These are phyloP conservation scores for Candida michaelii DNA, from an alignment of 805 yeast genomes.

Conservation along the genomic window DNA sequence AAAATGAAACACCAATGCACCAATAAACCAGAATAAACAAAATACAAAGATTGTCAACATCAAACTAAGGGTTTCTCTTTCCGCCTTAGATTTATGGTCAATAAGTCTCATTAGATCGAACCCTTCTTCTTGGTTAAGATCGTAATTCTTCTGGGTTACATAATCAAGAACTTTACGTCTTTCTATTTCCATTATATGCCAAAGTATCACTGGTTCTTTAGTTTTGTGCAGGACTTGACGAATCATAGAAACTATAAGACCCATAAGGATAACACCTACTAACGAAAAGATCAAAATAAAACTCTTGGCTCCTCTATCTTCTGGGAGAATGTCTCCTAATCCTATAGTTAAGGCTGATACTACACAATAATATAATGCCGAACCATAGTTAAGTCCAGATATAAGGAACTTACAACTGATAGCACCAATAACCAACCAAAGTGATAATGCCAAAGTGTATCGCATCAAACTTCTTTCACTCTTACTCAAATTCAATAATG, in stretches of 20 bases:
- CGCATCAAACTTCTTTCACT: conserved; percentile 74
- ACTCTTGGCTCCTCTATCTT: conserved; percentile 51
- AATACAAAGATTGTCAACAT: conserved; percentile 44
- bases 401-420: conserved; percentile 40
- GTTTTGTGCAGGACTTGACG: conserved; percentile 62
- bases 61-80: conserved; percentile 42
- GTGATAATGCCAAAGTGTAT: conserved; percentile 60
- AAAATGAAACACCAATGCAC: conserved; percentile 61
- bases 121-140: conserved; percentile 43
- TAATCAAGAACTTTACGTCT: conserved; percentile 35
- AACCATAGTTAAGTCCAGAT: conserved; percentile 47
- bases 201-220: conserved; percentile 60
- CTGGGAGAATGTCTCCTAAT: conserved; percentile 70
- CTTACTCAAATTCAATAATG: conserved; percentile 63
- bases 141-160: conserved; percentile 15
- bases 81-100: conserved; percentile 37
- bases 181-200: conserved; percentile 60
- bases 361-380: conserved; percentile 69
- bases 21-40: conserved; percentile 65
- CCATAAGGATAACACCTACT: conserved; percentile 70
- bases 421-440: conserved; percentile 75
- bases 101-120: conserved; percentile 59
- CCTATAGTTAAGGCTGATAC: conserved; percentile 81
- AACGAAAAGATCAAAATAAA: conserved; percentile 63
- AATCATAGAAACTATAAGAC: conserved; percentile 70